Base-by-base conservation (phyloP, 2,329 filamentous ascomycete genomes). In the Macrophomina tecta region DNA sequence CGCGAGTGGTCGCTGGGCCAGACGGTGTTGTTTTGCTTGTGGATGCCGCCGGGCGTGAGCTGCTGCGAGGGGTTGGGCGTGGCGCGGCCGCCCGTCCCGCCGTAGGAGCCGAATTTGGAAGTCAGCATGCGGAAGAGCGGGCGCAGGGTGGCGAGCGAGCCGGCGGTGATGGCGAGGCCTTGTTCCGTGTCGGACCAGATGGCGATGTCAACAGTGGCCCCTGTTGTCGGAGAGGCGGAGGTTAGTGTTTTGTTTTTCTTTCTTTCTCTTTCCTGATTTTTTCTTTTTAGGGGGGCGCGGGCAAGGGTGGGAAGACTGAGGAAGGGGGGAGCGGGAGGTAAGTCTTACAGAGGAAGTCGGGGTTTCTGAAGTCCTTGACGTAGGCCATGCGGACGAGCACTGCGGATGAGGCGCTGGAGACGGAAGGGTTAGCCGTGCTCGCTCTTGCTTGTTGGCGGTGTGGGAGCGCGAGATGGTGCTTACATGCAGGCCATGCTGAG, bases 401-500 rank as follows among this genome's bases (percentile, higher is more conserved):
- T 11, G 77, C 77, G 38, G 75, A 69, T 69, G 75, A 77, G 16
- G 77, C 77, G 66, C 58, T 62, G 32, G 7, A 40, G 1, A 18
- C 4, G 5, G 8, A 45, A n/a, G 9, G 3, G 3, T 45, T 36
- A 36, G 42, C 36, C 30, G 5, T 30, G 40, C 23, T 7, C 18
- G 8, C 5, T 30, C 7, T 16, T 16, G 38, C 5, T 12, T 46
- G 2, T 6, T 32, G 30, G 23, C 16, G 3, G 1, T 3, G 18
- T 7, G 18, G 2, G 32, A 5, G 45, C 2, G 11, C 36, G 11
- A 12, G 36, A 3, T 38, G 36, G 7, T 8, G 38, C 58, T 32
- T 40, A 62, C 58, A 86, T 72, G 68, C 84, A 79, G 18, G 81
- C 85, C 75, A 86, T 81, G 45, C 82, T 79, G 2, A 87, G 73